phyloP scores from a whole-genome alignment of 2,329 filamentous ascomycete species.

The Sporothrix schenckii region DNA sequence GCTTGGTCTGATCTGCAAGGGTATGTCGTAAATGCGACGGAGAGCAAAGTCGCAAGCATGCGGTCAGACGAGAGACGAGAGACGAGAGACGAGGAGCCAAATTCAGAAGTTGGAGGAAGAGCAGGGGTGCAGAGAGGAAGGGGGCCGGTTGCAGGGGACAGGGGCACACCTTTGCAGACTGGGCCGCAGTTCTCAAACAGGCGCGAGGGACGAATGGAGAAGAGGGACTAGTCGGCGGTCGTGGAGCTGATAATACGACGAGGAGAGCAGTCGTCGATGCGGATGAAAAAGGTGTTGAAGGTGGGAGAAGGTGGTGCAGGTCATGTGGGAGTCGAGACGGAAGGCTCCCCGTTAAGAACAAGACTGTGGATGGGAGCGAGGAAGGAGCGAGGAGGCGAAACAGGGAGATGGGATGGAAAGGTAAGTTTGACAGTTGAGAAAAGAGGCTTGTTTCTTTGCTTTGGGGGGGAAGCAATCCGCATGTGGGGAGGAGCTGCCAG shows the following conservation, averaged over 20 bases:
- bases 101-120: not conserved
- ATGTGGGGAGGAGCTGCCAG: slow-evolving; percentile 16
- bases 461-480: not conserved
- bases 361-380: not conserved
- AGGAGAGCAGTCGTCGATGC: not conserved
- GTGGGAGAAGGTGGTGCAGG: no score
- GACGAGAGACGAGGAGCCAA: not conserved
- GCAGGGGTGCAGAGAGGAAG: not conserved
- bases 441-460: slow-evolving; percentile 2
- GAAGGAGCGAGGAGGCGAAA: slow-evolving; percentile 10
- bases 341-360: not conserved
- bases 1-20: slow-evolving; percentile 27
- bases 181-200: slow-evolving; percentile 22
- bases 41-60: slow-evolving; percentile 18
- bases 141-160: slow-evolving; percentile 22
- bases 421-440: not conserved
- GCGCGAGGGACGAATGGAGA: slow-evolving; percentile 17
- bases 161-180: slow-evolving; percentile 6
- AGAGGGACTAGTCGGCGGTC: slow-evolving; percentile 1
- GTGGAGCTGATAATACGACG: slow-evolving; percentile 1
- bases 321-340: not conserved
- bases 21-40: not conserved
- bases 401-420: not conserved
- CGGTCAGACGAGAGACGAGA: slow-evolving; percentile 21
- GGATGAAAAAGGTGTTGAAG: not conserved